These are phyloP conservation scores for Beauveria australis DNA, from an alignment of 2,329 filamentous ascomycete species.

Conservation along the genomic window DNA sequence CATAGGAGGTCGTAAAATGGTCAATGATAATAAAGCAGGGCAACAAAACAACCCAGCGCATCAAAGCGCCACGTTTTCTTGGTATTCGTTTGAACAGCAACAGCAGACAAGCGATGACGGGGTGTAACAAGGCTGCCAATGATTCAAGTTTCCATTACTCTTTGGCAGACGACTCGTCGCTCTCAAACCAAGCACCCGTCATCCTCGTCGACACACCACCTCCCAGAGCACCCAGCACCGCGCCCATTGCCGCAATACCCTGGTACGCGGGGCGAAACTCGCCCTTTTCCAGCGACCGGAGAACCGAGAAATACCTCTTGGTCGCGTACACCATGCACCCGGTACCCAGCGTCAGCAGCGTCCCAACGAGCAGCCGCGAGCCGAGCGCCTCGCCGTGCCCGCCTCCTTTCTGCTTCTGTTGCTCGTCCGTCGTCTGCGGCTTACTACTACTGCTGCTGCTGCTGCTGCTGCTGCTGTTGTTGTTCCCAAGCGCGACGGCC, in stretches of 20 bases:
- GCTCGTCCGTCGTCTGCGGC: not conserved
- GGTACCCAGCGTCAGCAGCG: conserved; percentile 35
- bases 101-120: not conserved
- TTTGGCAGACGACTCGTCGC: not conserved
- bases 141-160: not conserved
- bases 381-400: conserved; percentile 2
- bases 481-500: conserved; percentile 15
- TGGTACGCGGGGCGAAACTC: conserved; percentile 29
- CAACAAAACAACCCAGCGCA: not conserved
- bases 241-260: conserved; percentile 22
- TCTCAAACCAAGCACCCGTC: not conserved
- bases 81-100: not conserved
- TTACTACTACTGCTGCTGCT: conserved; percentile 8
- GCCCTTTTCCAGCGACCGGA: conserved; percentile 31
- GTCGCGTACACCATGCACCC: conserved; percentile 40
- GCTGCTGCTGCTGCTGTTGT: not conserved
- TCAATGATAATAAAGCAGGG: not conserved
- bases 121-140: not conserved
- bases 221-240: conserved; percentile 22
- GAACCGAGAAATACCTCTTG: conserved; percentile 35
- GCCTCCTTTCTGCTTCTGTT: conserved; percentile 10
- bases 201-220: conserved; percentile 18
- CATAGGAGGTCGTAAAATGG: no score
- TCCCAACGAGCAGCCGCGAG: conserved; percentile 26
- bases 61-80: not conserved